Evolutionary conservation across 345 rosid species (phyloP), one percentile per base, ranked within the genome.

Genomic region (Dovyalis caffra): DNA sequence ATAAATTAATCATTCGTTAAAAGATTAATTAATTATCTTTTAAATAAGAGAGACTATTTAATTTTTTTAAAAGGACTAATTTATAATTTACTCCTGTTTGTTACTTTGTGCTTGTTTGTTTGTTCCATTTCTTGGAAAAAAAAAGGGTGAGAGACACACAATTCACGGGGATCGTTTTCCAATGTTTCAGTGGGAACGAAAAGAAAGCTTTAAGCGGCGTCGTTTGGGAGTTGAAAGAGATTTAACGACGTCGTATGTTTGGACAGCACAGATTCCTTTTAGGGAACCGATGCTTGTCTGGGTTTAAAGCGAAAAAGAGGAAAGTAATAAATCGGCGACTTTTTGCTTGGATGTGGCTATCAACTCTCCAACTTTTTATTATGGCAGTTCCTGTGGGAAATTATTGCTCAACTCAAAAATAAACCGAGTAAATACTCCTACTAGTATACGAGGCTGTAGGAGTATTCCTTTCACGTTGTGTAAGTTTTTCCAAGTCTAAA

Each of bases 291-390:
- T 67, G 26, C 47, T 31, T 64, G 74, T 73, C 68, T 18, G 70
- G 76, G 76, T 58, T 15, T 45, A 31, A 57, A 60, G 40, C 0
- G 4, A 11, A 70, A 58, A 61, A 34, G 20, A 10, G 5, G 1
- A 51, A 74, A 43, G 18, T 43, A 35, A 45, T 32, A 65, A 35
- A 51, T n/a, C 45, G 49, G 18, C 45, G 77, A 64, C 77, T 74
- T 74, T 67, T 56, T 38, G 40, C n/a, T 56, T 5, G 40, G n/a
- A 23, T 2, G 28, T 47, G 66, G 33, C 76, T 45, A 12, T 16
- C 28, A 21, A 37, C 37, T 20, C 29, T 75, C 43, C 38, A 3
- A 20, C 31, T 63, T 43, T 62, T 49, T 15, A 28, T 15, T 21
- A 2, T 61, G 40, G 18, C 43, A 49, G 26, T 69, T 33, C 56